phyloP scores from a whole-genome alignment of 208 protist species.

The Leptomonas pyrrhocoris region DNA sequence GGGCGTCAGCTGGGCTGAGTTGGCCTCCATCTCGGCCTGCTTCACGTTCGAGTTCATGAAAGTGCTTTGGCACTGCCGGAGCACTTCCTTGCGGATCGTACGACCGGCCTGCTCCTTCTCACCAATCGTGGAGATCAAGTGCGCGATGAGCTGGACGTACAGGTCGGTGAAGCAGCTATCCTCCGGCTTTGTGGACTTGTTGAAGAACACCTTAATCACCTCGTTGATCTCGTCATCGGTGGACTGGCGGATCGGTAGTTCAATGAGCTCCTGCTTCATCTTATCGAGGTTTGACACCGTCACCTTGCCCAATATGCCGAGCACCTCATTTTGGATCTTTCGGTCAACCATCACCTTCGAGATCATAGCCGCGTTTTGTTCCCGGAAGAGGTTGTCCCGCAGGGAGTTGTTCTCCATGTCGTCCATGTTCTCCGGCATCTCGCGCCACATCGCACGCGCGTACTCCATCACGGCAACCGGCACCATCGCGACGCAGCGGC shows the following conservation, averaged over 20 bases:
- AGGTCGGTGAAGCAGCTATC: conserved; percentile 75
- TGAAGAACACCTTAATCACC: conserved; percentile 86
- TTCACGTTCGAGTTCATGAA: conserved; percentile 63
- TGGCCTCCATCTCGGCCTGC: conserved; percentile 49
- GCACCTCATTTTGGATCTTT: conserved; percentile 86
- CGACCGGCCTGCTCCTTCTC: conserved; percentile 61
- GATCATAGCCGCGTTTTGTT: conserved; percentile 54
- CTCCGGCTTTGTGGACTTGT: conserved; percentile 83
- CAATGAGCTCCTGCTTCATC: conserved; percentile 78
- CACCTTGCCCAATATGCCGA: conserved; percentile 85
- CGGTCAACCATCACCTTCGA: conserved; percentile 76
- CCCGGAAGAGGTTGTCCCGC: conserved; percentile 75
- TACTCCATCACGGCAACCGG: conserved; percentile 50
- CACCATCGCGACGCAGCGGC: conserved; percentile 40
- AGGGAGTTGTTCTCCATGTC: conserved; percentile 64
- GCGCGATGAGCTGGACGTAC: conserved; percentile 79
- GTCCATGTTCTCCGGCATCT: conserved; percentile 79
- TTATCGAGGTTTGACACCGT: conserved; percentile 66
- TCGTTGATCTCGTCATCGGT: conserved; percentile 81
- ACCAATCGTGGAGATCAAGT: conserved; percentile 75
- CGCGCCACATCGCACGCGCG: conserved; percentile 69
- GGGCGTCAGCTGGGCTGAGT: conserved; percentile 43
- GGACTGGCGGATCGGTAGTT: conserved; percentile 86
- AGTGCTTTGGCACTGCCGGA: conserved; percentile 71
- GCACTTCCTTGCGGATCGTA: conserved; percentile 76